Evolutionary conservation across 306 rosid species (phyloP).

Genomic region (Begonia peltatifolia): DNA sequence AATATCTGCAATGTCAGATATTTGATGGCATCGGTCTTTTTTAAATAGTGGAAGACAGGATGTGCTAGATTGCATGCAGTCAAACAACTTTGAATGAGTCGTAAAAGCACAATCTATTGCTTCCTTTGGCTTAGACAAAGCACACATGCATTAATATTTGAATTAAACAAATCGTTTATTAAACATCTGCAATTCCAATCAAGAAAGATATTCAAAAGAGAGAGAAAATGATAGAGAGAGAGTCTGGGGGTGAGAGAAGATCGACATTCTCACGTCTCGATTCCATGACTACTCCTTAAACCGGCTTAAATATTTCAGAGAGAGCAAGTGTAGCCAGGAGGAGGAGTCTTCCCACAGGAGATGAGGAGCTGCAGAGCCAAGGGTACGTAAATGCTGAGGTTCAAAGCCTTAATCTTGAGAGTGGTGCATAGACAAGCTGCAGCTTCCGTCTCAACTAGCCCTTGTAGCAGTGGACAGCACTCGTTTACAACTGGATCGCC

Average conservation of each 20-base stretch:
- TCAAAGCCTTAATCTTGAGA: slow-evolving; percentile 65
- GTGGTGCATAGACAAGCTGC: slow-evolving; percentile 90
- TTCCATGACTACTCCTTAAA: slow-evolving; percentile 12
- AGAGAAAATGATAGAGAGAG: background rate
- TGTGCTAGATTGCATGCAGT: too few relatives aligned
- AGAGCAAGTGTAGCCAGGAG: slow-evolving; percentile 94
- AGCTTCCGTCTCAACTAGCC: slow-evolving; percentile 67
- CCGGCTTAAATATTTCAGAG: slow-evolving; percentile 35
- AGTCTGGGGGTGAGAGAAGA: slow-evolving; percentile 3
- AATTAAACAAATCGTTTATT: slow-evolving; percentile 33
- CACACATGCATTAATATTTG: slow-evolving; percentile 26
- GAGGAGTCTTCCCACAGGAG: slow-evolving; percentile 84
- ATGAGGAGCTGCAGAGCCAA: slow-evolving; percentile 90
- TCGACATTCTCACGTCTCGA: slow-evolving; percentile 84
- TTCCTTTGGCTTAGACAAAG: slow-evolving; percentile 24
- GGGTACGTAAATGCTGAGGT: slow-evolving; percentile 68
- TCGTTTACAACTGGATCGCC: slow-evolving; percentile 67
- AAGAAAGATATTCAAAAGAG: slow-evolving; percentile 4
- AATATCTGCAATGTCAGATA: too few relatives aligned
- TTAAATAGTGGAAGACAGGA: too few relatives aligned
- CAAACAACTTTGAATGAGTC: too few relatives aligned
- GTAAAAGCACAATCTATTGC: slow-evolving; percentile 2
- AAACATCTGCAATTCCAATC: slow-evolving; percentile 26
- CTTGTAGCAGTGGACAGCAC: slow-evolving; percentile 73
- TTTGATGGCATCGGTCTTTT: too few relatives aligned